Conservation (phyloP, 2,329 filamentous ascomycete species). For the Exophiala calicioides region DNA sequence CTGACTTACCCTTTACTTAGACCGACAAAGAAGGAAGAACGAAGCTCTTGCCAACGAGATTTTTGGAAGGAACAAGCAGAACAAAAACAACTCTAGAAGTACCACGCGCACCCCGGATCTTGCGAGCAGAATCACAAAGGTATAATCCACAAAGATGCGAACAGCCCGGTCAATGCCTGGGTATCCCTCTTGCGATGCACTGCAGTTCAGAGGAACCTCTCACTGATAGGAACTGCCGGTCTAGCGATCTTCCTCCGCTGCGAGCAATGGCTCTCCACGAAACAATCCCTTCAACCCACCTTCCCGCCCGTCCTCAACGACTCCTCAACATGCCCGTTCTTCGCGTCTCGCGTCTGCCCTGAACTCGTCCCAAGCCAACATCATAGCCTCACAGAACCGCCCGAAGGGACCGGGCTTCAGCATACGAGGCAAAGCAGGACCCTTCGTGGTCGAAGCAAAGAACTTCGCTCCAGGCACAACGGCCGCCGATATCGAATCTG, state of each 20-base stretch:
- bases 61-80: constrained; percentile 56
- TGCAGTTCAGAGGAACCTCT: background rate
- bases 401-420: constrained; percentile 43
- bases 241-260: constrained; percentile 39
- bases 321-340: constrained; percentile 39
- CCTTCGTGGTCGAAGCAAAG: constrained; percentile 59
- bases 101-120: constrained; percentile 49
- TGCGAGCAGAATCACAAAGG: constrained; percentile 62
- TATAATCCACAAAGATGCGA: constrained; percentile 27
- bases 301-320: constrained; percentile 33
- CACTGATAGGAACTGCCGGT: constrained; percentile 17
- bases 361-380: constrained; percentile 35
- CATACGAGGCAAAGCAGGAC: constrained; percentile 58
- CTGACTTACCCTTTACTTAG: constrained; percentile 36
- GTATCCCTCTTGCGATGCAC: background rate
- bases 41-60: constrained; percentile 61
- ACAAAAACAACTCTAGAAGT: constrained; percentile 39
- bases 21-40: constrained; percentile 57
- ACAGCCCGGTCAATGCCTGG: background rate
- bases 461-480: constrained; percentile 69
- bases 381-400: constrained; percentile 37
- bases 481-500: constrained; percentile 64
- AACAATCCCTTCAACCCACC: constrained; percentile 24
- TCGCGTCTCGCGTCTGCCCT: constrained; percentile 34
- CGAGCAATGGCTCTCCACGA: constrained; percentile 22